Evolutionary conservation across 2,329 filamentous ascomycete species (phyloP).

Genomic region (Fusarium ramigenum): DNA sequence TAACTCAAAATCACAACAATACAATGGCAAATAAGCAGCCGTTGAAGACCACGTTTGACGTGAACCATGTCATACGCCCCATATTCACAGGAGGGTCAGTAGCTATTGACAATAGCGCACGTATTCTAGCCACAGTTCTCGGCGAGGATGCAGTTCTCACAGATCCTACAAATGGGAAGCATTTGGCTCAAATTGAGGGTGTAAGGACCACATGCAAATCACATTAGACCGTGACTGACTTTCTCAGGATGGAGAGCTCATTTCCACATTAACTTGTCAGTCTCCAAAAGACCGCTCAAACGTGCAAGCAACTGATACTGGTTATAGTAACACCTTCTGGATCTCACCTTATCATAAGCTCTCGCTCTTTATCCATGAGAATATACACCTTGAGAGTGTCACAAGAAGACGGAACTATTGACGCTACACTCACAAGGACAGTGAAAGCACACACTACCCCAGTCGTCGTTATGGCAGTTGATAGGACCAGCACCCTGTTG

Average conservation of each 20-base stretch:
- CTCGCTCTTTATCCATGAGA: slow-evolving; percentile 93
- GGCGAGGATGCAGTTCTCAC: slow-evolving; percentile 92
- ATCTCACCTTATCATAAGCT: slow-evolving; percentile 90
- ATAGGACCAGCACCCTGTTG: slow-evolving; percentile 86
- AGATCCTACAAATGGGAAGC: slow-evolving; percentile 81
- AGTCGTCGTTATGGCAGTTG: slow-evolving; percentile 85
- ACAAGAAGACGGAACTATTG: slow-evolving; percentile 65
- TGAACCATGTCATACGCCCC: slow-evolving; percentile 83
- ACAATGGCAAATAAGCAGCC: slow-evolving; percentile 68
- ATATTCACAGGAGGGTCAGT: slow-evolving; percentile 94
- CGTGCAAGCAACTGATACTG: slow-evolving; percentile 21
- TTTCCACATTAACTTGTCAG: slow-evolving; percentile 77
- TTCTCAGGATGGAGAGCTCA: slow-evolving; percentile 76
- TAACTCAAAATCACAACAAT: slow-evolving; percentile 20
- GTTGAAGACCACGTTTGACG: slow-evolving; percentile 89
- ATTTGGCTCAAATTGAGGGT: slow-evolving; percentile 87
- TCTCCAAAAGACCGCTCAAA: background rate
- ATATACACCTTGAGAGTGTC: slow-evolving; percentile 79
- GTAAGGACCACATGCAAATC: slow-evolving; percentile 55
- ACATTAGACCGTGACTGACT: slow-evolving; percentile 25
- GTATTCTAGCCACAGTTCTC: slow-evolving; percentile 86
- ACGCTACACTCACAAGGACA: slow-evolving; percentile 76
- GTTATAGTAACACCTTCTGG: slow-evolving; percentile 81
- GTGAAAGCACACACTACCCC: slow-evolving; percentile 91
- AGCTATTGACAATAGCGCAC: slow-evolving; percentile 81